Evolutionary conservation across 192 early-diverging fungal genomes (phyloP).

Genomic region (Glomus cerebriforme): DNA sequence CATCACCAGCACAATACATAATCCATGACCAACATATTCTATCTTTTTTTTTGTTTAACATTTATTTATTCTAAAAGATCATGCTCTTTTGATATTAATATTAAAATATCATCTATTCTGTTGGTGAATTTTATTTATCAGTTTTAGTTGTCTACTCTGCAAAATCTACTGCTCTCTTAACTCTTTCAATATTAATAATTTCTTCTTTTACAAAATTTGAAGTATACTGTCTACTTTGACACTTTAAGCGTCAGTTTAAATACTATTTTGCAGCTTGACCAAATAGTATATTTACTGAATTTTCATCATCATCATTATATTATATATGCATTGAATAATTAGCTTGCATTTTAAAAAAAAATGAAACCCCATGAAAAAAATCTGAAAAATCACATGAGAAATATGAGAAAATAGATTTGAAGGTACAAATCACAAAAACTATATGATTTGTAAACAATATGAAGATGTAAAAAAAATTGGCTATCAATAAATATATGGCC

Average conservation of each 20-base stretch:
- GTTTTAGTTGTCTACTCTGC: not conserved
- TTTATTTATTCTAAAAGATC: not conserved
- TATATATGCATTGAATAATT: not conserved
- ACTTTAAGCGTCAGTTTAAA: constrained; percentile 2
- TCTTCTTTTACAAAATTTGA: not conserved
- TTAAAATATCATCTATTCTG: no score
- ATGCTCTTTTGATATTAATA: not conserved
- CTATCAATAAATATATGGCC: no score
- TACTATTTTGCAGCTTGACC: constrained; percentile 13
- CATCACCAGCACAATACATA: constrained; percentile 14
- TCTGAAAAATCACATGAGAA: no score
- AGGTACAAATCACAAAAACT: no score
- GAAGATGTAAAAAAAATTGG: no score
- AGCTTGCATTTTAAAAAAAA: no score
- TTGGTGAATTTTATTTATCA: no score
- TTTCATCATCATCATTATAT: not conserved
- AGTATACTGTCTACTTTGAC: not conserved
- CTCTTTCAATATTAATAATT: not conserved
- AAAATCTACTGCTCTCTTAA: not conserved
- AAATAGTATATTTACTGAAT: not conserved
- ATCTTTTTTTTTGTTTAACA: not conserved
- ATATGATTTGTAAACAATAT: no score
- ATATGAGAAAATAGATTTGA: no score
- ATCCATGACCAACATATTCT: constrained; percentile 15
- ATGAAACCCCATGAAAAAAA: no score